Conservation (phyloP, 768 basidiomycete species). For the Rhizopogon vesiculosus region DNA sequence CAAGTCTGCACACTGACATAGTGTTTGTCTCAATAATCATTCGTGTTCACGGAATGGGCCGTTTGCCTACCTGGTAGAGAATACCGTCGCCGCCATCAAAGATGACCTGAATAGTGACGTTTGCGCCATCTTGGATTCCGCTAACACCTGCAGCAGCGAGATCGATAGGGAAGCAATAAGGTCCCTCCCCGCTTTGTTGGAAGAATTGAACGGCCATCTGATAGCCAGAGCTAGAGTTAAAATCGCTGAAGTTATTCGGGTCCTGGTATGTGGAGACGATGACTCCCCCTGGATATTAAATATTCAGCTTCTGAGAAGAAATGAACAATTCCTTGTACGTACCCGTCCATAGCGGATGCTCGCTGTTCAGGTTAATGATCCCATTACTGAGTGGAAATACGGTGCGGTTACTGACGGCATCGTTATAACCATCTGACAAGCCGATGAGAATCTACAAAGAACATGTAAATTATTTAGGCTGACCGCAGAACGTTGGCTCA, state of each 20-base stretch:
- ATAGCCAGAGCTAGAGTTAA: slow-evolving; percentile 38
- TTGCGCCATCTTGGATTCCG: slow-evolving; percentile 54
- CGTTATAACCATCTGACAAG: slow-evolving; percentile 56
- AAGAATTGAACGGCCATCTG: slow-evolving; percentile 44
- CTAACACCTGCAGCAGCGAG: slow-evolving; percentile 44
- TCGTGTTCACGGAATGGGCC: neutral
- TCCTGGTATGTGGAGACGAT: slow-evolving; percentile 51
- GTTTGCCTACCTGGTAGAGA: slow-evolving; percentile 56
- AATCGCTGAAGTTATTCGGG: slow-evolving; percentile 61
- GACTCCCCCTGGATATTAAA: slow-evolving; percentile 38
- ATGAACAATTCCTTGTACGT: slow-evolving; percentile 13
- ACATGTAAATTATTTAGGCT: slow-evolving; percentile 10
- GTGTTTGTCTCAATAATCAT: neutral
- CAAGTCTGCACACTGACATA: slow-evolving; percentile 70
- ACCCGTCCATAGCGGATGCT: slow-evolving; percentile 63
- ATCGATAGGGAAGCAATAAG: slow-evolving; percentile 64
- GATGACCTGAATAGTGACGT: slow-evolving; percentile 68
- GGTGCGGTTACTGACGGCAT: slow-evolving; percentile 50
- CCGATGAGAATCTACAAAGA: neutral
- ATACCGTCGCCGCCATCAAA: slow-evolving; percentile 68
- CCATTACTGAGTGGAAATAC: slow-evolving; percentile 64
- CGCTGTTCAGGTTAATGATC: slow-evolving; percentile 58
- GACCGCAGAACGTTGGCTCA: slow-evolving; percentile 68
- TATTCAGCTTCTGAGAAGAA: neutral
- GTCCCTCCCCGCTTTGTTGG: slow-evolving; percentile 50